Base-by-base conservation (phyloP, 768 basidiomycete genomes). In the Boletus subcaerulescens region DNA sequence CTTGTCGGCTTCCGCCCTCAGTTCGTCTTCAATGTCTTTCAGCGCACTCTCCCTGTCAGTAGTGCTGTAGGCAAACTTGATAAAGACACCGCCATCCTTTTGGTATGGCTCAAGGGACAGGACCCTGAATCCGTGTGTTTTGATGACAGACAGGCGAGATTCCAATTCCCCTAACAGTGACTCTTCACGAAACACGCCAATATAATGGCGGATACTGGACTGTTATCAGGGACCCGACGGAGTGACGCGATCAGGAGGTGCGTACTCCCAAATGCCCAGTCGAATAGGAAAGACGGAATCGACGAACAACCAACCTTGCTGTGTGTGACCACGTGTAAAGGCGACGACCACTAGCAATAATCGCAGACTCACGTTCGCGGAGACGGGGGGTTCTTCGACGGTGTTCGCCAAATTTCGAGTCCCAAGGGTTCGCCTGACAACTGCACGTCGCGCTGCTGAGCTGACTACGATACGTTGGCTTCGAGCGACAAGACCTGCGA, bases 61-160 rank as follows among this genome's bases (percentile, higher is more conserved):
- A 4, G 76, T 69, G 31, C 60, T 70, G 63, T 86, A 95, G 20
- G 75, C 71, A 67, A 93, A 92, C 32, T 77, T 77, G 36, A 93
- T 85, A 65, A 92, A 93, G 15, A 91, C 85, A 5, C 93, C 93
- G 3, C 93, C 93, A 57, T 94, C 92, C 62, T 94, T 95, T 48
- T 72, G 70, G 57, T 84, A 78, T 8, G 85, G 84, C 49, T 90
- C 77, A 6, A 92, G 63, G 22, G 80, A 78, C 5, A 86, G 63
- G n/a, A 91, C 71, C 31, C 75, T 72, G 64, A 93, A 90, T 35
- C 73, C 76, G 59, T 84, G 80, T 1, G 76, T 63, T 31, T 79
- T 77, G 39, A 90, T 76, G 8, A 70, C 59, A 13, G 79, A 74
- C 9, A 93, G 73, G 33, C 83, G 75, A 1, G 63, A 61, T 15